Conservation (phyloP, 2,329 filamentous ascomycete species). For the Thielaviopsis cerberus region DNA sequence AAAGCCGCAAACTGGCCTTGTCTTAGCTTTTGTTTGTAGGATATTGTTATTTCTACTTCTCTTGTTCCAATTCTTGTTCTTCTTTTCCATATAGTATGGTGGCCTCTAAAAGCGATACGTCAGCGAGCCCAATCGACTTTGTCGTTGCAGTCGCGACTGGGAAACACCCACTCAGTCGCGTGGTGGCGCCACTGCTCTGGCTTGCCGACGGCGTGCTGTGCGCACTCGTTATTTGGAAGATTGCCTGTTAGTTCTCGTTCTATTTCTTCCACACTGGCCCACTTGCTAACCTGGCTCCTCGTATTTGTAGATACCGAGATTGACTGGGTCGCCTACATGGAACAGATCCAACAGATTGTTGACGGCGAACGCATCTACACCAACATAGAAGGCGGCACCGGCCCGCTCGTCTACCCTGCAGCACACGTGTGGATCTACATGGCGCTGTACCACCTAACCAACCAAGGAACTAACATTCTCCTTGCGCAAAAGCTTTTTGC, state of each 20-base stretch:
- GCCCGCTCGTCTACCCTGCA: constrained; percentile 86
- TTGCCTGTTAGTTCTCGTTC: constrained; percentile 48
- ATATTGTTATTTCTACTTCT: too few species aligned
- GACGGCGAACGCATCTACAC: constrained; percentile 78
- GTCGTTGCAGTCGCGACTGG: constrained; percentile 29
- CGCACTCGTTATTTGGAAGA: constrained; percentile 55
- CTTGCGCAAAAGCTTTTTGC: constrained; percentile 74
- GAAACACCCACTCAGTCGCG: constrained; percentile 29
- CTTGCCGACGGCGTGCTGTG: constrained; percentile 55
- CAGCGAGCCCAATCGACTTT: constrained; percentile 9
- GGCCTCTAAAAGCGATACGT: not conserved
- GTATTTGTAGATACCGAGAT: constrained; percentile 65
- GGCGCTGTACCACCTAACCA: constrained; percentile 57
- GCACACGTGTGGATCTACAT: constrained; percentile 86
- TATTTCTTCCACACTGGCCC: not conserved
- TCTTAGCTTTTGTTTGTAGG: too few species aligned
- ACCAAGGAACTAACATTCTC: constrained; percentile 55
- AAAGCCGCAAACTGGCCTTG: too few species aligned
- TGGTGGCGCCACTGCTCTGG: constrained; percentile 43
- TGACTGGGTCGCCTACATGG: constrained; percentile 94
- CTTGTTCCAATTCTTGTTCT: not conserved
- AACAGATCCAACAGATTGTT: constrained; percentile 65
- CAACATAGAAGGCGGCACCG: constrained; percentile 69
- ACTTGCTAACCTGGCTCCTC: constrained; percentile 4
- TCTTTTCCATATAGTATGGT: not conserved